Percentiles rank a stretch among this genome's conserved stretches.
Conservation (phyloP, 495 filamentous ascomycete genomes). For the Lasiosphaeria hispida region DNA sequence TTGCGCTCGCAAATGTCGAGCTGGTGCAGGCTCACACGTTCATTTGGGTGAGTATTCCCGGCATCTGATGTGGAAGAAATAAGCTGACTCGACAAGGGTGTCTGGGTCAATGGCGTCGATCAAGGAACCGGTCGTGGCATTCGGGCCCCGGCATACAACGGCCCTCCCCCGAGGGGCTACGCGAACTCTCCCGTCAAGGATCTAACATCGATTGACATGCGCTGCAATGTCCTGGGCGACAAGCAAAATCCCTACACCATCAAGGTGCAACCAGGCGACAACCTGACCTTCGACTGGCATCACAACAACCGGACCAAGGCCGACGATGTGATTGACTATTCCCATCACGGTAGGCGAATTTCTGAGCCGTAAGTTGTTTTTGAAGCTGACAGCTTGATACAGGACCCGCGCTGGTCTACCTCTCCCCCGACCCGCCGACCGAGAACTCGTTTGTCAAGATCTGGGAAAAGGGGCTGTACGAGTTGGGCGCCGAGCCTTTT, state of each 20-base stretch:
- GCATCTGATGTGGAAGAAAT: background rate
- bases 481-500: slow-evolving; percentile 17
- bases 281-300: slow-evolving; percentile 44
- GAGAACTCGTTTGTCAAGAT: slow-evolving; percentile 50
- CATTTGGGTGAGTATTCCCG: slow-evolving; percentile 24
- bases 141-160: slow-evolving; percentile 41
- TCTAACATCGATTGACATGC: slow-evolving; percentile 41
- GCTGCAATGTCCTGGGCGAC: slow-evolving; percentile 46
- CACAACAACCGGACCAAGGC: slow-evolving; percentile 33
- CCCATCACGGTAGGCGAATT: slow-evolving; percentile 39
- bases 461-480: slow-evolving; percentile 43
- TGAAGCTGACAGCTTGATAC: slow-evolving; percentile 9
- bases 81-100: slow-evolving; percentile 23
- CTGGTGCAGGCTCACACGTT: slow-evolving; percentile 22
- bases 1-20: slow-evolving; percentile 14
- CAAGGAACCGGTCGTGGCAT: slow-evolving; percentile 41
- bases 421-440: slow-evolving; percentile 44
- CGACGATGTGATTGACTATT: slow-evolving; percentile 45
- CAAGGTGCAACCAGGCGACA: slow-evolving; percentile 42
- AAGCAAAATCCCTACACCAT: slow-evolving; percentile 39
- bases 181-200: slow-evolving; percentile 46
- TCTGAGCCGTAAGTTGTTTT: background rate
- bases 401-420: slow-evolving; percentile 43
- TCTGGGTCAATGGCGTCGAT: slow-evolving; percentile 46
- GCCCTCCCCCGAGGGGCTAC: slow-evolving; percentile 39